Evolutionary conservation across 2,329 filamentous ascomycete genomes (phyloP).

Genomic region (Claviceps pusilla): DNA sequence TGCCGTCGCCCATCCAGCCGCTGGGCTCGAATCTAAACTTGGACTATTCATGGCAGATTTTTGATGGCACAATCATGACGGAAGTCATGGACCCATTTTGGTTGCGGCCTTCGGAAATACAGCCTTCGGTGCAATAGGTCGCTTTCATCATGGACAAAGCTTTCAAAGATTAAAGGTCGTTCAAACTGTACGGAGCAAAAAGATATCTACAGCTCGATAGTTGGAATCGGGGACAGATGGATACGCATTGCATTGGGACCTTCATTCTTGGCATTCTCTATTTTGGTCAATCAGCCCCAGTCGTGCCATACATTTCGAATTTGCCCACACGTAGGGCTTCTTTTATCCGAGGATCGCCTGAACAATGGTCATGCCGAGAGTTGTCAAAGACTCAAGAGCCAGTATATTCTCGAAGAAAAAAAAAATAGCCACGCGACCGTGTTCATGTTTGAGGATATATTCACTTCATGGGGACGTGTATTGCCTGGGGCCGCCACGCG

Average conservation of each 20-base stretch:
- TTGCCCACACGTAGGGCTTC: not conserved
- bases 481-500: too few relatives aligned
- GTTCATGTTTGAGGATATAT: too few relatives aligned
- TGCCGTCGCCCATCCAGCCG: conserved; percentile 4
- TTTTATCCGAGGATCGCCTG: not conserved
- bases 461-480: too few relatives aligned
- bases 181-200: not conserved
- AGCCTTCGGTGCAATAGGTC: not conserved
- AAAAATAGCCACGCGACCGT: too few relatives aligned
- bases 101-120: not conserved
- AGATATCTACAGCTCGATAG: too few relatives aligned
- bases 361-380: not conserved
- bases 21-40: conserved; percentile 4
- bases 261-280: not conserved
- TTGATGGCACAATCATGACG: conserved; percentile 7
- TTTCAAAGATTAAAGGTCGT: not conserved
- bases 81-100: conserved; percentile 3
- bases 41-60: conserved; percentile 10
- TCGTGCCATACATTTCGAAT: not conserved
- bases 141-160: not conserved
- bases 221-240: not conserved
- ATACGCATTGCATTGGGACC: not conserved
- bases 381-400: not conserved
- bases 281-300: not conserved
- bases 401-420: too few relatives aligned